Base-by-base conservation (phyloP, 129 eudicot species). In the Glebionis coronaria region DNA sequence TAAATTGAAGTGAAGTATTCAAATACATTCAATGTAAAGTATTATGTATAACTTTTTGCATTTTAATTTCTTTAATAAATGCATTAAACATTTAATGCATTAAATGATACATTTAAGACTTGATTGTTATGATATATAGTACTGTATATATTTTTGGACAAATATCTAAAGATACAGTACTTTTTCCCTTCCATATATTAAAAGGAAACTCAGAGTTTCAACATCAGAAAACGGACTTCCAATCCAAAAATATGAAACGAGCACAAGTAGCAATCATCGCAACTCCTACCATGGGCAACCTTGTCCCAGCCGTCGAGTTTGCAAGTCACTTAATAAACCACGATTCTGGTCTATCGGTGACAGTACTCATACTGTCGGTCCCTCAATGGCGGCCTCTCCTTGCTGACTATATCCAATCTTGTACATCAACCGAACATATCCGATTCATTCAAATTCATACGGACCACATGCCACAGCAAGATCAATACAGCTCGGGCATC, bases 301-400 rank as follows among this genome's bases (percentile, higher is more conserved):
- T 79, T 10, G 51, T 63, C 20, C 83, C 83, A 7, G 69, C 69
- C 20, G 55, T 79, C 12, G 83, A 79, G 53, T 79, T 79, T 52
- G 83, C 80, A 29, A 4, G 5, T 4, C 5, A 58, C 65, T 18
- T 79, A 25, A 64, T 65, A 65, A 69, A 42, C 65, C 66, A 73
- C 10, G 63, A 69, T 29, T 61, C 21, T 19, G 20, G 18, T 45
- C 63, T 23, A 9, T 35, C 73, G n/a, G 73, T 73, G 66, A 64
- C 76, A 5, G 50, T 79, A 12, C 70, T 79, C 25, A 18, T 27
- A 53, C 57, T 79, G 60, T 44, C 73, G 21, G 44, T 60, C 20
- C 70, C 82, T 29, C 76, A 74, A 13, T n/a, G 73, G 40, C 73
- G 73, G 40, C 73, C 83, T 56, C 73, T 79, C 13, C 44, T 79